Evolutionary conservation across 2,329 filamentous ascomycete genomes (phyloP).

Genomic region (Verticillium albo-atrum): DNA sequence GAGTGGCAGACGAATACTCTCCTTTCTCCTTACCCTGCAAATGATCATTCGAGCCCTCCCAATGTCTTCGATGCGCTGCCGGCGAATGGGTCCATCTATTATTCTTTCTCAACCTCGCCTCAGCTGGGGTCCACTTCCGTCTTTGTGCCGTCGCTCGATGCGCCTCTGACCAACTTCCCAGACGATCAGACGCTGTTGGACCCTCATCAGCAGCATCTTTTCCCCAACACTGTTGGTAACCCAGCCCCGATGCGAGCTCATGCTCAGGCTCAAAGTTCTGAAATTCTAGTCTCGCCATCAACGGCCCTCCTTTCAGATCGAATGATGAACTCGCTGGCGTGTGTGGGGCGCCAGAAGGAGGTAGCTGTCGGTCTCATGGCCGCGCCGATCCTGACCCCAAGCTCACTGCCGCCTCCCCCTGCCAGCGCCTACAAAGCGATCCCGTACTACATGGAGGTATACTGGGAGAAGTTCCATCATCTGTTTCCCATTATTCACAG

Average conservation of each 20-base stretch:
- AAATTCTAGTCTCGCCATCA: constrained; percentile 43
- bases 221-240: constrained; percentile 42
- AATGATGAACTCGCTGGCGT: constrained; percentile 27
- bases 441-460: constrained; percentile 45
- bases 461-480: constrained; percentile 48
- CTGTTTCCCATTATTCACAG: constrained; percentile 48
- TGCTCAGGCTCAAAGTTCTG: constrained; percentile 40
- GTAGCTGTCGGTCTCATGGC: constrained; percentile 30
- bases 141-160: constrained; percentile 29
- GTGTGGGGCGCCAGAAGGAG: constrained; percentile 36
- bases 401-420: constrained; percentile 25
- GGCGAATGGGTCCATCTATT: constrained; percentile 20
- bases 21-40: constrained; percentile 19
- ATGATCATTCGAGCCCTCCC: constrained; percentile 2
- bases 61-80: constrained; percentile 19
- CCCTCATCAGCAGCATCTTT: constrained; percentile 28
- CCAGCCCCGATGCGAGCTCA: constrained; percentile 39
- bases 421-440: constrained; percentile 33
- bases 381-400: constrained; percentile 30
- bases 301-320: constrained; percentile 30
- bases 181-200: constrained; percentile 30
- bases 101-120: constrained; percentile 19
- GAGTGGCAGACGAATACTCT: constrained; percentile 25
- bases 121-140: constrained; percentile 19
- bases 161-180: constrained; percentile 29